phyloP scores from a whole-genome alignment of 2,329 filamentous ascomycete species.

The Thelonectria olida region DNA sequence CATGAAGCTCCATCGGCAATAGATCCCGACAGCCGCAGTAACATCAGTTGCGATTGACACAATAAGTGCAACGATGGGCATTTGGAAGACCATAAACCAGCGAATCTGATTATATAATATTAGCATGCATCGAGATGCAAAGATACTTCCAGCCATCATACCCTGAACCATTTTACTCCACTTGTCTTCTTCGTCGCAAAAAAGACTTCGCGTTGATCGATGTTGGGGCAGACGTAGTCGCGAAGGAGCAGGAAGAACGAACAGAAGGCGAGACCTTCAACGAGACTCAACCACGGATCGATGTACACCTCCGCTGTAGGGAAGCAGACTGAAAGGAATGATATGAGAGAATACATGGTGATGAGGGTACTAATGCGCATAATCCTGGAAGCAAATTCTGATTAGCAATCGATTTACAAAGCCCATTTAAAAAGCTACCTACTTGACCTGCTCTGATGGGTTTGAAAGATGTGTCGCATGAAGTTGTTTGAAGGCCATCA shows the following conservation, averaged over 20 bases:
- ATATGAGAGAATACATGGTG: slow-evolving; percentile 29
- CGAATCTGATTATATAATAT: slow-evolving; percentile 21
- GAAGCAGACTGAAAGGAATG: slow-evolving; percentile 23
- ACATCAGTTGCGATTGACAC: slow-evolving; percentile 22
- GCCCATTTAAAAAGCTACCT: neutral
- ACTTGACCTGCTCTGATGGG: slow-evolving; percentile 33
- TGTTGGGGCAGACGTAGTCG: slow-evolving; percentile 26
- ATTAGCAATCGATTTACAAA: too few relatives aligned
- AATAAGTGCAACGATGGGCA: slow-evolving; percentile 23
- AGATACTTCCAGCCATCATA: neutral
- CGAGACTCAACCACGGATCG: slow-evolving; percentile 25
- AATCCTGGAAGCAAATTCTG: neutral
- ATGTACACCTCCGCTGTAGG: slow-evolving; percentile 26
- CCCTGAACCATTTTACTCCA: slow-evolving; percentile 29
- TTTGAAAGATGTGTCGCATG: slow-evolving; percentile 33
- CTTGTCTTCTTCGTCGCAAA: slow-evolving; percentile 26
- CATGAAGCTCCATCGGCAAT: slow-evolving; percentile 20
- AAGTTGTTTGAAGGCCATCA: slow-evolving; percentile 25
- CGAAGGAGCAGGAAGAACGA: slow-evolving; percentile 32
- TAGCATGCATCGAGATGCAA: neutral
- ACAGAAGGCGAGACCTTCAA: slow-evolving; percentile 26
- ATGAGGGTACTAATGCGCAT: slow-evolving; percentile 30
- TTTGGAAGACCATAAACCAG: slow-evolving; percentile 33
- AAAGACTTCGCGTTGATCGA: slow-evolving; percentile 28
- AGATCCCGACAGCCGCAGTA: slow-evolving; percentile 24